Evolutionary conservation across 768 basidiomycete species (phyloP), one percentile per base, ranked within the genome.

Genomic region (Suillus plorans): DNA sequence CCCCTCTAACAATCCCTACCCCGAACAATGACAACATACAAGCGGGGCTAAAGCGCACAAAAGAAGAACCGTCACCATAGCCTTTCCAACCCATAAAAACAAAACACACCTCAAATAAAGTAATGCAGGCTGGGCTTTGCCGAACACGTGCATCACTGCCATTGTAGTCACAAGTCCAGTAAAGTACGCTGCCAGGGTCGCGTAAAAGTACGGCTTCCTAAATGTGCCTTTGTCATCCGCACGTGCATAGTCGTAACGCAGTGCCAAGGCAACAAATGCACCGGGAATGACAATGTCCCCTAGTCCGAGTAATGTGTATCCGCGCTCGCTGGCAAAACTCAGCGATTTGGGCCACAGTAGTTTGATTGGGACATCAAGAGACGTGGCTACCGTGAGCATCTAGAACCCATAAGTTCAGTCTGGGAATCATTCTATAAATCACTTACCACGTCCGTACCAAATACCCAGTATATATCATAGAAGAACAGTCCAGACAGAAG

Each of bases 401-500:
- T 94, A 56, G 13, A 65, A 56, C 22, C 61, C 37, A 25, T 68
- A 31, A 66, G 60, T 9, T 0, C 8, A 18, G 9, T 31, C n/a
- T 12, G 5, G 16, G 49, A 37, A 34, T 2, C 22, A 44, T 3
- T 25, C 14, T 18, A 45, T 20, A 59, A 64, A 18, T 22, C n/a
- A 80, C 90, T 73, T 74, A 92, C 92, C 77, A 94, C 92, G 71
- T 88, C 85, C 0, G 91, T 91, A 22, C 91, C 92, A 74, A 95
- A 96, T 3, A 96, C 94, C 93, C 93, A 97, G 85, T 89, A 97
- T 47, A 97, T 86, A 73, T 99, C 97, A 73, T 99, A 99, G 49
- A 97, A 55, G 78, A 98, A 94, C 28, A 99, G 80, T 5, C 93
- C 95, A 3, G 84, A 84, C 6, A 99, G 81, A 4, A 98, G 83